A percentile compares a stretch with the other conserved stretches of the same genome.
Conservation (phyloP, 257 asterid species). For the Petunia axillaris region DNA sequence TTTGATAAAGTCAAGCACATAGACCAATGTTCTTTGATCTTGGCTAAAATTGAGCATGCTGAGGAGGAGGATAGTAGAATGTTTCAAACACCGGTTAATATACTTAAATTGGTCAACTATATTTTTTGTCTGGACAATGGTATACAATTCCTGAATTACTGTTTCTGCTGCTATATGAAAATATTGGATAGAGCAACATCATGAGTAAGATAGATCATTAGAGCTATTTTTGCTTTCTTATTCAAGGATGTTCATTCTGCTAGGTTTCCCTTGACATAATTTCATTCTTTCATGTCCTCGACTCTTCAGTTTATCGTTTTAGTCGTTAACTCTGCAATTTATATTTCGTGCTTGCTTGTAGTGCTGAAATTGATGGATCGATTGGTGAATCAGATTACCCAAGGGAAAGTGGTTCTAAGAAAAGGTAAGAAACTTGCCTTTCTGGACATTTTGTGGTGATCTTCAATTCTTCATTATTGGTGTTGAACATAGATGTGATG, state of each 20-base stretch:
- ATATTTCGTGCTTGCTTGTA: slow-evolving; percentile 32
- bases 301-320: slow-evolving; percentile 1
- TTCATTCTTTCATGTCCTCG: not conserved
- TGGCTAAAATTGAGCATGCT: slow-evolving; percentile 18
- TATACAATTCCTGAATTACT: not conserved
- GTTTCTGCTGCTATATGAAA: not conserved
- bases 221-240: not conserved
- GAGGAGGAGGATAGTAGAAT: not conserved
- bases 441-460: not conserved
- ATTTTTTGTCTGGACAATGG: not conserved
- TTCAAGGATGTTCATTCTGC: slow-evolving; percentile 19
- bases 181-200: not conserved
- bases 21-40: not conserved
- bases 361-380: slow-evolving; percentile 72
- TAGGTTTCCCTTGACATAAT: not conserved
- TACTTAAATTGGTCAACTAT: not conserved
- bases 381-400: slow-evolving; percentile 61
- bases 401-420: slow-evolving; percentile 65
- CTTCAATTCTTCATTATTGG: not conserved
- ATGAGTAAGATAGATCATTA: not conserved
- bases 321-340: not conserved
- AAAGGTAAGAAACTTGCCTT: slow-evolving; percentile 54
- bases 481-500: not conserved
- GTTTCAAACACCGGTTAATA: not conserved
- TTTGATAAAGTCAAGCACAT: not conserved